Conservation (phyloP, 805 yeast species). For the Debaryomyces tyrocola region DNA sequence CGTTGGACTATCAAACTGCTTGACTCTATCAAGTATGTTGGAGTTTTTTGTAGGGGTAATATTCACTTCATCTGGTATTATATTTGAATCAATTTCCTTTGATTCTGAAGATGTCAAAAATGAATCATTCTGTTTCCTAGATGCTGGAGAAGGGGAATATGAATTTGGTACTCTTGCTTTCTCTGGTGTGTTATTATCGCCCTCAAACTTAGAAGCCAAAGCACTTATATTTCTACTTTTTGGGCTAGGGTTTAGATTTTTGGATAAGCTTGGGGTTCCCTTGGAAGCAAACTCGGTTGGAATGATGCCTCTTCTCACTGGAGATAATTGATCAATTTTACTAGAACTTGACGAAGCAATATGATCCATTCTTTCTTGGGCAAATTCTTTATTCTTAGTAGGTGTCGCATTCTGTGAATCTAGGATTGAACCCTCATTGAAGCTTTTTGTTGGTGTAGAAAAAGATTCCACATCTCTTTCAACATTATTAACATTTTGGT, state of each 20-base stretch:
- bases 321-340: not conserved
- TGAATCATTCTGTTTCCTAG: constrained; percentile 22
- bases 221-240: constrained; percentile 14
- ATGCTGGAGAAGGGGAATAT: constrained; percentile 16
- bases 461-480: not conserved
- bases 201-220: constrained; percentile 24
- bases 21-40: constrained; percentile 35
- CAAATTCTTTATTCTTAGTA: not conserved
- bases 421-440: not conserved
- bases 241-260: constrained; percentile 3
- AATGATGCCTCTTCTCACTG: not conserved
- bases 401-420: no score
- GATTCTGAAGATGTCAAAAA: constrained; percentile 13
- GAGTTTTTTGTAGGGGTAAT: constrained; percentile 19
- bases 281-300: not conserved
- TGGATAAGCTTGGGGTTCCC: not conserved
- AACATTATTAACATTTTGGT: not conserved
- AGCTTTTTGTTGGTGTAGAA: not conserved
- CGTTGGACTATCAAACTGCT: constrained; percentile 34
- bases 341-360: not conserved
- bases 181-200: not conserved
- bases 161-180: not conserved
- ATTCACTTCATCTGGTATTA: constrained; percentile 5
- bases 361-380: not conserved
- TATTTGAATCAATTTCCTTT: constrained; percentile 8